Percentiles rank a stretch among this genome's conserved stretches.
phyloP scores from a whole-genome alignment of 352 stramenopile species.

The Globisporangium nagaii region DNA sequence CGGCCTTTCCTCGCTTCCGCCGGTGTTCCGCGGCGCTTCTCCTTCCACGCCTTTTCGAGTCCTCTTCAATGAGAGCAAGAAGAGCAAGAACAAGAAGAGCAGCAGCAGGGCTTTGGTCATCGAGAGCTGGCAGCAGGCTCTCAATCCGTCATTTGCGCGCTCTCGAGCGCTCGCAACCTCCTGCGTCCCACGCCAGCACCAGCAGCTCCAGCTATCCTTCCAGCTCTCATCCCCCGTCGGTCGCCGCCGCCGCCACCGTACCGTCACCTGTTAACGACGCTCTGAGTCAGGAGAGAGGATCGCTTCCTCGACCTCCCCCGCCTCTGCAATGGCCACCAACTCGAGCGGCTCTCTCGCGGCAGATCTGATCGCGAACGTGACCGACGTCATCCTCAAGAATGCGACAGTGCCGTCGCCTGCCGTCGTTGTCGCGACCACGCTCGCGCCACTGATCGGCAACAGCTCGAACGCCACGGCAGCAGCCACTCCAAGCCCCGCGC shows the following conservation, averaged over 20 bases:
- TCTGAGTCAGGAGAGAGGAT: background rate
- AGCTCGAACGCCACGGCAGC: background rate
- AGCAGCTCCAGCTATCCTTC: background rate
- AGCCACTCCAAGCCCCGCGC: constrained; percentile 24
- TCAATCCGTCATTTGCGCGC: constrained; percentile 3
- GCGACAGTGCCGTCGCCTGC: background rate
- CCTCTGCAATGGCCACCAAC: background rate
- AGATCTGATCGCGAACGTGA: background rate
- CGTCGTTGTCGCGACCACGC: background rate
- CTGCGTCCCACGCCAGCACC: background rate
- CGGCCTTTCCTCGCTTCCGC: no score
- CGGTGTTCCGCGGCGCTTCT: no score
- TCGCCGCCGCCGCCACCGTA: background rate
- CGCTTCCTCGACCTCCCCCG: background rate
- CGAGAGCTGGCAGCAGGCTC: no score
- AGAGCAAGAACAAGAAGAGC: no score
- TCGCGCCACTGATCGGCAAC: constrained; percentile 1
- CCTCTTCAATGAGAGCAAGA: no score
- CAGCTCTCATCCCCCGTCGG: background rate
- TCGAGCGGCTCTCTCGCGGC: background rate
- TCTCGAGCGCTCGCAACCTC: background rate
- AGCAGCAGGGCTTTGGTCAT: no score
- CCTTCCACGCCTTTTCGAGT: no score
- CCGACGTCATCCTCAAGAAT: background rate
- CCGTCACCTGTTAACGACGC: background rate